Base-by-base conservation (phyloP, 2,329 filamentous ascomycete genomes). In the Lachnellula cervina region DNA sequence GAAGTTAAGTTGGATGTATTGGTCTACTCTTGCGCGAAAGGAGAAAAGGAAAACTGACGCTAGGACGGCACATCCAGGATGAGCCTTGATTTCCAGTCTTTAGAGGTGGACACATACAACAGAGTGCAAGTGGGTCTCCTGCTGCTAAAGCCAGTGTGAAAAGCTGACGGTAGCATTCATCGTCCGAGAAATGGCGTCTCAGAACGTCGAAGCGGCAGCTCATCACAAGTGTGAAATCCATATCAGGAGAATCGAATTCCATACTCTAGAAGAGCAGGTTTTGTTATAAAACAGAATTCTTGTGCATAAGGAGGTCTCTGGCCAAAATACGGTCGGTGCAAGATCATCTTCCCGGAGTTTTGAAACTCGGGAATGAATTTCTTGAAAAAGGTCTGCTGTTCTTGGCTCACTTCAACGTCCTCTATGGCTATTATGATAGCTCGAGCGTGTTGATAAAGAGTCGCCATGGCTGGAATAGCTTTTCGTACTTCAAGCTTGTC, bases 111-210 rank as follows among this genome's bases (percentile, higher is more conserved):
- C 40, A 17, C 32, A 42, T 45, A 40, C 42, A 51, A 17, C 48
- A 51, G 9, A 55, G 42, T 23, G 48, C 32, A 13, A 38, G 42
- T 11, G 42, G 40, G 34, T 55, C 53, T 14, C 53, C 53, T 13
- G 48, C 48, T 38, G 48, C 53, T 13, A 55, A 35, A 17, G 40
- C 53, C 2, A 55, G n/a, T 8, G 43, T 51, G n/a, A 55, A 43
- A 32, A 55, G 48, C 25, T 47, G 53, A 16, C 53, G 47, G 32
- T 46, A 55, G 38, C 47, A 51, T 32, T 55, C 53, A 40, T 51
- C 40, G 14, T 51, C 40, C 5, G 53, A 47, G 14, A 13, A 38
- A 23, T 47, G 51, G 14, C 16, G 16, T 23, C 14, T 38, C 43
- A 51, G 42, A 9, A 40, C 17, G 28, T 32, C 28, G 28, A 32